Percentiles rank a stretch among this genome's conserved stretches.
These are phyloP conservation scores for Corniculantispora saksenae DNA, from an alignment of 2,329 filamentous ascomycete genomes.

Conservation along the genomic window DNA sequence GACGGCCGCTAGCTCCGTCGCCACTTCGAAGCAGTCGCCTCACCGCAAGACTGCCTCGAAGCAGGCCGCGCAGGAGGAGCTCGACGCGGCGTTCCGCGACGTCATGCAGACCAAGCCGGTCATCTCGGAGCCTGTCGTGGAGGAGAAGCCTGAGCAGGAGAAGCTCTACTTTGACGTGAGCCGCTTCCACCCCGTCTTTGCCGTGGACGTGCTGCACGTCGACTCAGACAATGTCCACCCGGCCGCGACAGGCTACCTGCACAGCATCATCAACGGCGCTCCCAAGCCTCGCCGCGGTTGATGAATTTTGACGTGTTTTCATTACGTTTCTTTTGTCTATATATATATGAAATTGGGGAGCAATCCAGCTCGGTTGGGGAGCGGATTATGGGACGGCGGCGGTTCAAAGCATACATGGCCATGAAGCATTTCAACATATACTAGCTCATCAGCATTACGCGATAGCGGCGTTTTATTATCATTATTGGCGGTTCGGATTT, in stretches of 20 bases:
- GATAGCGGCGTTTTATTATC: background rate
- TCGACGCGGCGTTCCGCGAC: conserved; percentile 9
- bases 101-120: conserved; percentile 16
- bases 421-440: background rate
- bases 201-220: conserved; percentile 13
- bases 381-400: background rate
- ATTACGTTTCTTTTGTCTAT: background rate
- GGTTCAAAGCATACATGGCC: background rate
- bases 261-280: conserved; percentile 16
- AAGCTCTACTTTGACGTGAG: conserved; percentile 16
- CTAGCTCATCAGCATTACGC: conserved; percentile 8
- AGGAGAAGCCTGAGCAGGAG: background rate
- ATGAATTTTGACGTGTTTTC: background rate
- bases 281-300: conserved; percentile 5
- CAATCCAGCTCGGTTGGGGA: background rate
- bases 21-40: background rate
- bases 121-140: background rate
- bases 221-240: conserved; percentile 9
- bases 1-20: conserved; percentile 13
- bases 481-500: background rate
- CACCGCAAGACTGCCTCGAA: conserved; percentile 12
- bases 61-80: conserved; percentile 15
- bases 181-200: conserved; percentile 11
- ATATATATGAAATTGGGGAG: background rate
- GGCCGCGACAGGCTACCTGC: conserved; percentile 16